Conservation (phyloP, 2,329 filamentous ascomycete genomes). For the Trichoderma arundinaceum region DNA sequence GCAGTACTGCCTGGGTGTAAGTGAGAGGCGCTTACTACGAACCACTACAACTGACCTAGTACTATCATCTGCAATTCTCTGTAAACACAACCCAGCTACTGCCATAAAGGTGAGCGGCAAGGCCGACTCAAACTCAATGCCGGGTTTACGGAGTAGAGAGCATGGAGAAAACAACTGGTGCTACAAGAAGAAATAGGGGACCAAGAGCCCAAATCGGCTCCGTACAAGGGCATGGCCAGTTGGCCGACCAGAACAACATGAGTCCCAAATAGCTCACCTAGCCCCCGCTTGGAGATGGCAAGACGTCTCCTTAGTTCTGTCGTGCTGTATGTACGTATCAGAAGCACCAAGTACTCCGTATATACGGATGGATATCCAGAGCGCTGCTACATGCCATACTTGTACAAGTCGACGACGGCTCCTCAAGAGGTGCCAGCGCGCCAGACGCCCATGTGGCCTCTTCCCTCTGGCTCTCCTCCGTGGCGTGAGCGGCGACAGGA, state of each 20-base stretch:
- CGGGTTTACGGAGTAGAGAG: not conserved
- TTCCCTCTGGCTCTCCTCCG: constrained; percentile 13
- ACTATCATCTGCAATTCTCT: not conserved
- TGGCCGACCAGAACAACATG: not conserved
- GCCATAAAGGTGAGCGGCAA: not conserved
- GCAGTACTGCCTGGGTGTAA: too few species aligned
- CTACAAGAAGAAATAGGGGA: constrained; percentile 2
- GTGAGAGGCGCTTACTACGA: too few species aligned
- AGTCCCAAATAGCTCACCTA: not conserved
- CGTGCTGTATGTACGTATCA: not conserved
- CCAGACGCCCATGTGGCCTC: constrained; percentile 20
- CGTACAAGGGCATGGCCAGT: constrained; percentile 7
- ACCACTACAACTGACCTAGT: not conserved
- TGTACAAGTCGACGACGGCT: not conserved
- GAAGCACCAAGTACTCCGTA: not conserved
- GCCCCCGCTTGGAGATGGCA: not conserved
- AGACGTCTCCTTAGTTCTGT: not conserved
- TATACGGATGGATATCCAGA: too few species aligned
- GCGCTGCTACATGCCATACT: too few species aligned
- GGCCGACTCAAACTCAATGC: not conserved
- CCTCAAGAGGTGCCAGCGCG: constrained; percentile 13
- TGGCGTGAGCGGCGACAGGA: constrained; percentile 23
- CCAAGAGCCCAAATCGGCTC: constrained; percentile 4
- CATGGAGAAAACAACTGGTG: not conserved
- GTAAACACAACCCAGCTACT: not conserved